Conservation (phyloP, 148 eudicot species). For the Diospyros lotus region DNA sequence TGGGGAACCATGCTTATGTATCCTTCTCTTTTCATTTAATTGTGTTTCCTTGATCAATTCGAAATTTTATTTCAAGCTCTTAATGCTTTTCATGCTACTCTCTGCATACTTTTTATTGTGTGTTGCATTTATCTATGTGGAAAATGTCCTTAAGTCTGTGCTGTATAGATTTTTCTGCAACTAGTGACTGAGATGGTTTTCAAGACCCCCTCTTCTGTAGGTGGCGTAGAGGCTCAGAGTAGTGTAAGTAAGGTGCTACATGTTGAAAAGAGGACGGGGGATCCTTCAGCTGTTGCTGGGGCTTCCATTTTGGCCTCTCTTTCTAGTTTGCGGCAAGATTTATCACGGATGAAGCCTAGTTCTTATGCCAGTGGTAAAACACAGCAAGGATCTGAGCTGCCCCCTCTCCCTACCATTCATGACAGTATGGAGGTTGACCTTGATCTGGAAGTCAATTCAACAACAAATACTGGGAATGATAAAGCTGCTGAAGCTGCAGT, state of each 20-base stretch:
- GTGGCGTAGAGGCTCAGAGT: slow-evolving; percentile 48
- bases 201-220: slow-evolving; percentile 59
- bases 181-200: slow-evolving; percentile 41
- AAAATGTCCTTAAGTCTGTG: slow-evolving; percentile 33
- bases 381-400: slow-evolving; percentile 46
- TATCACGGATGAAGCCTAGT: slow-evolving; percentile 52
- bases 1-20: slow-evolving; percentile 84
- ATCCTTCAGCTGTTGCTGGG: slow-evolving; percentile 79
- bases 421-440: slow-evolving; percentile 62
- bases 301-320: slow-evolving; percentile 86
- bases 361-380: slow-evolving; percentile 47
- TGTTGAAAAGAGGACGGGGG: slow-evolving; percentile 67
- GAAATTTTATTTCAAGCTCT: neutral
- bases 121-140: neutral
- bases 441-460: slow-evolving; percentile 74
- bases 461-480: slow-evolving; percentile 51
- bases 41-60: neutral
- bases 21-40: slow-evolving; percentile 29
- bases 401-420: slow-evolving; percentile 50
- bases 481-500: slow-evolving; percentile 45
- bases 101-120: neutral
- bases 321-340: slow-evolving; percentile 57
- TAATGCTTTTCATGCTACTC: slow-evolving; percentile 1
- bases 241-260: slow-evolving; percentile 43
- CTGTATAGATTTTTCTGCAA: slow-evolving; percentile 63